Evolutionary conservation across 2,329 filamentous ascomycete species (phyloP), one percentile per base, ranked within the genome.

Genomic region (Basipetospora chlamydospora): DNA sequence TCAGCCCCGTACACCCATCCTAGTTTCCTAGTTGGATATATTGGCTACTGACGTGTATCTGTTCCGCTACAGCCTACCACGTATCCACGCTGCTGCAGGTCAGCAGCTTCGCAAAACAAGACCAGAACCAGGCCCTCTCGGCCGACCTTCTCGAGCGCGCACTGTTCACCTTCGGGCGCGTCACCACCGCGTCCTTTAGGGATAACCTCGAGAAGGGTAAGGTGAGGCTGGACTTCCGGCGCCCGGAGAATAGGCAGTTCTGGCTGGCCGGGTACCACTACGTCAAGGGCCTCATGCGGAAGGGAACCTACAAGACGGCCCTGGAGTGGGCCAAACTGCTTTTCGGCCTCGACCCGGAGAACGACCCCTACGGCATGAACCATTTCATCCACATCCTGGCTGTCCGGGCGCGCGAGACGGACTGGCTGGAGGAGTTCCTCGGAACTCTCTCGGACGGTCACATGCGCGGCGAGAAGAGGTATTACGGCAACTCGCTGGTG

Each of bases 41-140:
- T n/a, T n/a, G n/a, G n/a, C n/a, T n/a, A n/a, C n/a, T n/a, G n/a
- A n/a, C n/a, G n/a, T n/a, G n/a, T n/a, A n/a, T 31, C 85, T 47
- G 82, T 54, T 63, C 49, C 9, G 16, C 20, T 8, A 36, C 41
- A 73, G 69, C 88, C 3, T 96, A 95, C 54, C 87, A 96, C 52
- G 80, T 96, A 45, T 90, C 85, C 2, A 87, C 84, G 2, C 70
- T 96, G n/a, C 75, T 96, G 16, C 87, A 95, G 53, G 86, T 93
- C 20, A 92, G 84, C 42, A 84, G 85, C 52, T 81, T 96, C 34
- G 86, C 86, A 10, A 88, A 90, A 53, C 82, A 94, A 45, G 85
- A 95, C 51, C 76, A 85, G 37, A 90, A 96, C 51, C 79, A 86
- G 53, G 75, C 87, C 1, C 72, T 90, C 4, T 78, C 88, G 0